Evolutionary conservation across 1,284 basidiomycete genomes (phyloP), one percentile per base, ranked within the genome.

Genomic region (Cutaneotrichosporon arboriforme): DNA sequence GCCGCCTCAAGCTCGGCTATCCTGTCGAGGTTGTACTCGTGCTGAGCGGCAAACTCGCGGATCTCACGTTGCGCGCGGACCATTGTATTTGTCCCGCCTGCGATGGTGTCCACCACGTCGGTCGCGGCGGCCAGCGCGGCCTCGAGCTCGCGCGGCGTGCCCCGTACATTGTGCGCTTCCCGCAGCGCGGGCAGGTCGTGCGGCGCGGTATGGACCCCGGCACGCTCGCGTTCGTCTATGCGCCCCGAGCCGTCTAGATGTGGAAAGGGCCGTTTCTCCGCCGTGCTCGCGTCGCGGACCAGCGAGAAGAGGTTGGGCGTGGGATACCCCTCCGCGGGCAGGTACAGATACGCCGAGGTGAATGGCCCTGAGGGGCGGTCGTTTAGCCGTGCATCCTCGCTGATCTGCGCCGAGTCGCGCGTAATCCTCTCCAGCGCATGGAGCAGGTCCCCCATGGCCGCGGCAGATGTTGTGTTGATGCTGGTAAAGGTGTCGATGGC

Each of bases 211-310:
- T 13, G 17, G 13, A 18, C 18, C 7, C 4, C 8, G 15, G 37
- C 22, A n/a, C 15, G 34, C 7, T 35, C 34, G 18, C 40, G 23
- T 8, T 18, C 17, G 26, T 3, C 22, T 14, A n/a, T 17, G n/a
- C 12, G 41, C 17, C 26, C 26, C 10, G 54, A 14, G 18, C 33
- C n/a, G 23, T 41, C 18, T 8, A 73, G 57, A 49, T 67, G 69
- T 23, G 64, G 65, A 70, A 76, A 45, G 17, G 73, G 56, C 33
- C 68, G 49, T 9, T 53, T 51, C 55, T 76, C 74, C 33, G 65
- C 55, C 4, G 66, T 61, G 26, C 59, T 54, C 13, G 70, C 67
- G 56, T 75, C 73, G 9, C 73, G 63, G 38, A 75, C 72, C n/a
- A 72, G 60, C 4, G 49, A 37, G 4, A 66, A 55, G 3, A 75